Percentiles rank a stretch among this genome's conserved stretches.
Conservation (phyloP, 441 rosid genomes). For the Aquilaria agallochum region DNA sequence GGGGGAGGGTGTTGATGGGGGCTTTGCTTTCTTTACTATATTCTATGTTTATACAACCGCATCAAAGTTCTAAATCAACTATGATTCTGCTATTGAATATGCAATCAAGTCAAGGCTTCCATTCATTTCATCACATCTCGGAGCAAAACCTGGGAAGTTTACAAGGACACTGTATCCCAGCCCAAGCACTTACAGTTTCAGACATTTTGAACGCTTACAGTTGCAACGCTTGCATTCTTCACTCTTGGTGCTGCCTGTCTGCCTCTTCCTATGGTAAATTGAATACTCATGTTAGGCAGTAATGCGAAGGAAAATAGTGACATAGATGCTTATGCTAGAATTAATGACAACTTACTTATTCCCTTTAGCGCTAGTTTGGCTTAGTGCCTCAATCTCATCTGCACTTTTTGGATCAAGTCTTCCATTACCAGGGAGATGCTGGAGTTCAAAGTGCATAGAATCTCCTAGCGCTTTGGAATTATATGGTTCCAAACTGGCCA, state of each 20-base stretch:
- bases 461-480: conserved; percentile 9
- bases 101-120: too few relatives aligned
- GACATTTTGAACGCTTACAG: conserved; percentile 41
- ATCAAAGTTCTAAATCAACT: too few relatives aligned
- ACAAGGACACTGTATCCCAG: not conserved
- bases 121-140: too few relatives aligned
- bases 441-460: conserved; percentile 16
- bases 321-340: not conserved
- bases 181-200: conserved; percentile 47
- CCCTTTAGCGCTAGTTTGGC: conserved; percentile 20
- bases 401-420: conserved; percentile 13
- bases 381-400: conserved; percentile 13
- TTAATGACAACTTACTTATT: conserved; percentile 24
- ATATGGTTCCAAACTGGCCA: not conserved
- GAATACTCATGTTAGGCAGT: not conserved
- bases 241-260: conserved; percentile 9
- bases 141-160: too few relatives aligned
- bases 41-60: too few relatives aligned
- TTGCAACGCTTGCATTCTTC: conserved; percentile 39
- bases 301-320: not conserved
- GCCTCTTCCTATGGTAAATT: conserved; percentile 27
- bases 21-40: too few relatives aligned
- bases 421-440: conserved; percentile 15
- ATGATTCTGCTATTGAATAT: too few relatives aligned
- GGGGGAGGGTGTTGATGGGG: too few relatives aligned